These are phyloP conservation scores for Ogataea saltuana DNA, from an alignment of 805 yeast species.

Conservation along the genomic window DNA sequence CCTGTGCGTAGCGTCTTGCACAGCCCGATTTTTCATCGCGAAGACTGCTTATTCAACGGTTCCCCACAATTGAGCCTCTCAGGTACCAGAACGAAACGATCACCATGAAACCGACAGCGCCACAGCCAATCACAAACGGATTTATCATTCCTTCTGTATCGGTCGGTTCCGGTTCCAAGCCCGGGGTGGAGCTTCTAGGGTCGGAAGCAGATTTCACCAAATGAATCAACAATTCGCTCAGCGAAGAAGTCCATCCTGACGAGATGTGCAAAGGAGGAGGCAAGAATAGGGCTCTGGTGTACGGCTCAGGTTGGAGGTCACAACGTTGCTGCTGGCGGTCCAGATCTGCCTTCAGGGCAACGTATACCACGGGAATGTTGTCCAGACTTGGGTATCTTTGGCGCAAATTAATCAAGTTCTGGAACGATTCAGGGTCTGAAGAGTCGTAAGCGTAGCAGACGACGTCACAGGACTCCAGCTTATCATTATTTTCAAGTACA, in stretches of 20 bases:
- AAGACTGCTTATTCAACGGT: too few relatives aligned
- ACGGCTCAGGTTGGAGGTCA: slow-evolving; percentile 83
- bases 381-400: slow-evolving; percentile 56
- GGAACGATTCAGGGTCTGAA: slow-evolving; percentile 93
- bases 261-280: slow-evolving; percentile 90
- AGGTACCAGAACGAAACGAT: slow-evolving; percentile 66
- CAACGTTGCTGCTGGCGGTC: slow-evolving; percentile 94
- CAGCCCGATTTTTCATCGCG: too few relatives aligned
- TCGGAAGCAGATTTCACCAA: slow-evolving; percentile 82
- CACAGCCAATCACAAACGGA: slow-evolving; percentile 62
- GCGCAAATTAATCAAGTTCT: slow-evolving; percentile 72
- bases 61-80: slow-evolving; percentile 42
- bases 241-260: slow-evolving; percentile 83
- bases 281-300: slow-evolving; percentile 62
- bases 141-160: slow-evolving; percentile 47
- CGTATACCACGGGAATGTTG: slow-evolving; percentile 78
- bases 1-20: too few relatives aligned
- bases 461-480: slow-evolving; percentile 86
- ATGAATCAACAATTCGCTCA: slow-evolving; percentile 82
- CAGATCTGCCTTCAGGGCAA: slow-evolving; percentile 91
- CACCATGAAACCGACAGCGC: slow-evolving; percentile 68
- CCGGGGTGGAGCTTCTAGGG: slow-evolving; percentile 80
- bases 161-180: slow-evolving; percentile 61
- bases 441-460: slow-evolving; percentile 90
- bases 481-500: slow-evolving; percentile 64